phyloP scores from a whole-genome alignment of 192 early-diverging fungal species.

The Blastocladiella britannica region DNA sequence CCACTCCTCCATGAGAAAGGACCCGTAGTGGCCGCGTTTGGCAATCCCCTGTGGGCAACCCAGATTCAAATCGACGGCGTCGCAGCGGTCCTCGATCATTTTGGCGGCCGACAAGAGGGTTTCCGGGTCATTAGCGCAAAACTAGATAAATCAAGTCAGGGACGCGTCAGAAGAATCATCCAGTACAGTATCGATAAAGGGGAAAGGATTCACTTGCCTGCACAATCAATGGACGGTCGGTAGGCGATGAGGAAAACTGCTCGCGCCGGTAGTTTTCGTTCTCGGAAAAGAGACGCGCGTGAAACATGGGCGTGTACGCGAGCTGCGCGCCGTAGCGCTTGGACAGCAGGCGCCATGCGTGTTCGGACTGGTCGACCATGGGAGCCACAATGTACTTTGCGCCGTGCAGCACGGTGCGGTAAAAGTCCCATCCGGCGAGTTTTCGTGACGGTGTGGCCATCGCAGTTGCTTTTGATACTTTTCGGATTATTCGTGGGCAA shows the following conservation, averaged over 20 bases:
- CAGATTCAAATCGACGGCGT: slow-evolving; percentile 87
- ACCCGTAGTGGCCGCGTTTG: slow-evolving; percentile 70
- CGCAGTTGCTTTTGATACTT: no score
- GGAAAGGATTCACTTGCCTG: slow-evolving; percentile 23
- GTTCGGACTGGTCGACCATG: slow-evolving; percentile 94
- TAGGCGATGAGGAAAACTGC: slow-evolving; percentile 39
- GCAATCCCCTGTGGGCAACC: slow-evolving; percentile 97
- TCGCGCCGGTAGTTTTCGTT: slow-evolving; percentile 44
- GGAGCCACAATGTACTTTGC: slow-evolving; percentile 72
- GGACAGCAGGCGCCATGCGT: slow-evolving; percentile 82
- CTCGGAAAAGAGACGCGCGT: slow-evolving; percentile 60
- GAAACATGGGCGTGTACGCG: slow-evolving; percentile 97
- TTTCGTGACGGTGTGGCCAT: slow-evolving; percentile 14
- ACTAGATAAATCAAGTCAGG: slow-evolving; percentile 34
- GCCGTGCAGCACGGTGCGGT: slow-evolving; percentile 34
- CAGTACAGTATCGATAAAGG: slow-evolving; percentile 5
- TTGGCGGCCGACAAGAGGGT: slow-evolving; percentile 58
- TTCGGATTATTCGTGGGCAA: no score
- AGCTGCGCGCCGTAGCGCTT: slow-evolving; percentile 65
- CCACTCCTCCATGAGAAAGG: slow-evolving; percentile 91
- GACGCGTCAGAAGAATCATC: slow-evolving; percentile 3
- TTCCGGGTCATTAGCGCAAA: slow-evolving; percentile 91
- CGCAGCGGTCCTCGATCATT: slow-evolving; percentile 59
- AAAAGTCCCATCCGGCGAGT: slow-evolving; percentile 61
- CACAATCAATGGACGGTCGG: slow-evolving; percentile 65